Conservation (phyloP, 768 basidiomycete genomes). For the Termitomyces heimii region DNA sequence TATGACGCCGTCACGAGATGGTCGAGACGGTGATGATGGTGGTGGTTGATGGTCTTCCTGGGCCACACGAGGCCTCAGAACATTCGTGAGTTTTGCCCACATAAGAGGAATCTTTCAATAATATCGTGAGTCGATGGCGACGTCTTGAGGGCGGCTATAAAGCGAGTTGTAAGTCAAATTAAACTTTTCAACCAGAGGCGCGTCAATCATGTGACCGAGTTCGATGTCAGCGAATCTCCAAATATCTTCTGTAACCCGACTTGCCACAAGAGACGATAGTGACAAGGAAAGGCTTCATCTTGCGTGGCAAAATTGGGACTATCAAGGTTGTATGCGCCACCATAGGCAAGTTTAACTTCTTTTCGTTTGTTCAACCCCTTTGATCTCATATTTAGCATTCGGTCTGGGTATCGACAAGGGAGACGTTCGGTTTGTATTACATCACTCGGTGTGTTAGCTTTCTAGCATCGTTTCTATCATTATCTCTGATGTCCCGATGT, state of each 20-base stretch:
- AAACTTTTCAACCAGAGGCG: conserved; percentile 14
- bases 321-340: conserved; percentile 90
- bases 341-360: conserved; percentile 42
- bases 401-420: conserved; percentile 90
- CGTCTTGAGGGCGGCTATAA: conserved; percentile 3
- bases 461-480: background rate
- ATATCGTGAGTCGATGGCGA: background rate
- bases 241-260: too few relatives aligned
- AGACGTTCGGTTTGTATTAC: conserved; percentile 82
- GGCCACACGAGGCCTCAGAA: conserved; percentile 38
- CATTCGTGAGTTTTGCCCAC: conserved; percentile 61
- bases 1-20: conserved; percentile 35
- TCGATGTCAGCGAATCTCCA: conserved; percentile 1
- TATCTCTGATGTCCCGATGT: background rate
- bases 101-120: conserved; percentile 22
- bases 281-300: conserved; percentile 68
- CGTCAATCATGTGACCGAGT: conserved; percentile 19
- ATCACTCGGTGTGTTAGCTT: conserved; percentile 67
- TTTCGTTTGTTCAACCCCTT: background rate
- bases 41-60: conserved; percentile 18
- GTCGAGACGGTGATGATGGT: conserved; percentile 15
- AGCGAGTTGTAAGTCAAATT: conserved; percentile 7
- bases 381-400: conserved; percentile 44
- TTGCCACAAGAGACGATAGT: too few relatives aligned
- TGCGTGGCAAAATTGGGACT: conserved; percentile 67